Evolutionary conservation across 768 basidiomycete species (phyloP), one percentile per base, ranked within the genome.

Genomic region (Mycena polygramma): DNA sequence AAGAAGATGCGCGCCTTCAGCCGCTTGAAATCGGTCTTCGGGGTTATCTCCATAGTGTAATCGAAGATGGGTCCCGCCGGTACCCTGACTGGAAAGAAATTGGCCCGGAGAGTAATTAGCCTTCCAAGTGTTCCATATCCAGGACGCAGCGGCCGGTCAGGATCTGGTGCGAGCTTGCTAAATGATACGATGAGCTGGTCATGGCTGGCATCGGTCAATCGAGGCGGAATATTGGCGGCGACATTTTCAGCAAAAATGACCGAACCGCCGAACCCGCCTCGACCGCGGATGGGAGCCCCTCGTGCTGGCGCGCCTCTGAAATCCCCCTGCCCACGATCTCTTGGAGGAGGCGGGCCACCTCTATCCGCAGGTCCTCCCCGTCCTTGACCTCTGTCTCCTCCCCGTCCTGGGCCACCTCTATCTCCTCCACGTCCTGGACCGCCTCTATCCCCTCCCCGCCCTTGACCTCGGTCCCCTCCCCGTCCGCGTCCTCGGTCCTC

Each of bases 81-180:
- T n/a, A 87, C 73, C 39, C 76, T 83, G 14, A 92, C 73, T 0
- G 89, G 75, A 76, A 91, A 91, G 79, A 91, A 91, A 75, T 92
- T 92, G 24, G 91, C 84, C 2, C 92, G 84, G 19, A 92, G 77
- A 0, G 77, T 85, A 71, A 89, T 83, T 0, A 82, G 71, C 11
- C 61, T 81, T 30, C 90, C 90, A 4, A 78, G 69, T 0, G 84
- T 89, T 11, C 90, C 90, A 69, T 80, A 92, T 0, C 88, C 88
- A 1, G 90, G 89, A 22, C 90, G 84, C 9, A 88, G 79, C 13
- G 90, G 90, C 10, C 81, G 80, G 36, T 80, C 80, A 6, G 81
- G 78, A 3, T 76, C 72, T 39, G 78, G 57, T 35, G 77, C 76
- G 30, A 83, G 70, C 0, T 78, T 75, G 54, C 80, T 81, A 77